Evolutionary conservation across 2,329 filamentous ascomycete genomes (phyloP).

Genomic region (Neospermospora avenae): DNA sequence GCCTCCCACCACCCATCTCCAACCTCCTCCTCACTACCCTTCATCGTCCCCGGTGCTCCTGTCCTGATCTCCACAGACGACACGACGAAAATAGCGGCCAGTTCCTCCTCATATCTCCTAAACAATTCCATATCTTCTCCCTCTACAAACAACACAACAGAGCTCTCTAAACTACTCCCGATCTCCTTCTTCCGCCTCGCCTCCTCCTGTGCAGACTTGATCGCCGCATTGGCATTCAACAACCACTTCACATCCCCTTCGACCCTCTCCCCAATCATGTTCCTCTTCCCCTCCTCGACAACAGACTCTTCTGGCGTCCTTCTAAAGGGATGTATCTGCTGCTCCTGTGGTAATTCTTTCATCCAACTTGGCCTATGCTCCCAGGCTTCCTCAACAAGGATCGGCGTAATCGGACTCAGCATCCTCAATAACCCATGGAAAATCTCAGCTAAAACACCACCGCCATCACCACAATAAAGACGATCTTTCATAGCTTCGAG

Average conservation of each 20-base stretch:
- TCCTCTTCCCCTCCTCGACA: too few relatives aligned
- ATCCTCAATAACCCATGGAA: conserved; percentile 72
- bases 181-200: conserved; percentile 69
- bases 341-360: conserved; percentile 36
- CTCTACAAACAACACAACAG: conserved; percentile 55
- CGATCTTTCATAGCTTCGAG: conserved; percentile 90
- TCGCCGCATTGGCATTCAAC: conserved; percentile 50
- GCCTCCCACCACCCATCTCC: conserved; percentile 30
- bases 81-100: conserved; percentile 63
- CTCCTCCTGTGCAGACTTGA: conserved; percentile 73
- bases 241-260: conserved; percentile 27
- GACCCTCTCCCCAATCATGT: conserved; percentile 3
- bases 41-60: conserved; percentile 25
- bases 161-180: conserved; percentile 77
- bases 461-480: conserved; percentile 76
- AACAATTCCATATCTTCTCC: conserved; percentile 32
- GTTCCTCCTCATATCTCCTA: conserved; percentile 37
- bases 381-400: conserved; percentile 88
- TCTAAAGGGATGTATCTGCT: conserved; percentile 42
- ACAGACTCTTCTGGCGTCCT: conserved; percentile 31
- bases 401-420: conserved; percentile 75
- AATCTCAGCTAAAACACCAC: conserved; percentile 62
- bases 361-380: conserved; percentile 68
- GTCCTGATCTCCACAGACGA: conserved; percentile 55
- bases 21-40: too few relatives aligned